These are phyloP conservation scores for Glonium stellatum DNA, from an alignment of 495 filamentous ascomycete genomes.

Conservation along the genomic window DNA sequence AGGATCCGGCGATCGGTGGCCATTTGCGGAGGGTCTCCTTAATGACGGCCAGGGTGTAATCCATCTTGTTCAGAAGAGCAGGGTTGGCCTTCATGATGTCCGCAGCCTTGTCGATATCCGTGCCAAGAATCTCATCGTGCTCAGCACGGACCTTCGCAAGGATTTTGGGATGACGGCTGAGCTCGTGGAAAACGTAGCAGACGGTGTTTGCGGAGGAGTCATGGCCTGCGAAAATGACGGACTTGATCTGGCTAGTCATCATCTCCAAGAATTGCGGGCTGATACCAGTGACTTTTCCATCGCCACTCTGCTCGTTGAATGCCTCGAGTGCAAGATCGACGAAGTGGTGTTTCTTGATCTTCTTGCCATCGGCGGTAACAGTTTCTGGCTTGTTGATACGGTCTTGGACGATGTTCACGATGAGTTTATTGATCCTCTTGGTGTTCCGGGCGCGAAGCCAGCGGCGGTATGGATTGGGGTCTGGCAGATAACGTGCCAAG, in stretches of 20 bases:
- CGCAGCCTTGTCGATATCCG: conserved; percentile 4
- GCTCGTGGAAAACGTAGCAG: conserved; percentile 35
- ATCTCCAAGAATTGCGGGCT: conserved; percentile 2
- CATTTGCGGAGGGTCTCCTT: conserved; percentile 25
- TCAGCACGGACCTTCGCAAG: conserved; percentile 32
- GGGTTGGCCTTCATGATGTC: conserved; percentile 5
- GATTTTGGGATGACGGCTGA: conserved; percentile 31
- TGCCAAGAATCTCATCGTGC: conserved; percentile 33
- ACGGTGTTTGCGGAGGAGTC: conserved; percentile 38
- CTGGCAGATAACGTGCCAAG: neutral
- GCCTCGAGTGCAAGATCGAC: neutral
- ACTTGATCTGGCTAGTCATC: conserved; percentile 24
- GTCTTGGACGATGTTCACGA: neutral
- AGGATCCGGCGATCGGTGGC: conserved; percentile 9
- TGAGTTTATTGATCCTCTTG: neutral
- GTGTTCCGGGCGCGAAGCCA: neutral
- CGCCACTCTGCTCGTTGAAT: neutral
- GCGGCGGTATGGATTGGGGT: neutral
- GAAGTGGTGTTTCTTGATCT: neutral
- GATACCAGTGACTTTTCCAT: neutral
- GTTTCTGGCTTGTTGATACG: neutral
- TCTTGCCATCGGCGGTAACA: neutral
- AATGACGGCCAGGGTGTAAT: conserved; percentile 26
- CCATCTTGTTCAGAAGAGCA: conserved; percentile 17
- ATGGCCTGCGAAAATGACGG: conserved; percentile 41